phyloP scores from a whole-genome alignment of 2,329 filamentous ascomycete genomes.

The Apiospora aurea region DNA sequence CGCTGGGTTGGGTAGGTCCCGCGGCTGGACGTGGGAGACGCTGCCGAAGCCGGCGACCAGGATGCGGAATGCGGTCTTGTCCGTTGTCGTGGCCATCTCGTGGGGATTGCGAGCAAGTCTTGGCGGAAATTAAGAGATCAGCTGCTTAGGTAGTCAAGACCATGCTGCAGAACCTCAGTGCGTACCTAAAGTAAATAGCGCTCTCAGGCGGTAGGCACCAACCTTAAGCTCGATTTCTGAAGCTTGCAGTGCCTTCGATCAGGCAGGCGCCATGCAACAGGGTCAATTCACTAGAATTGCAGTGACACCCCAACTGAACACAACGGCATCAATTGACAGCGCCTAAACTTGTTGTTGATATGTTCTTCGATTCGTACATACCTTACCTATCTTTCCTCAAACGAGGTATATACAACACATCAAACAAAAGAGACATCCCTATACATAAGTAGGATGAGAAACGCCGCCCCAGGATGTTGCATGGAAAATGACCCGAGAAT shows the following conservation, averaged over 20 bases:
- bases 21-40: conserved; percentile 5
- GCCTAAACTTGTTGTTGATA: neutral
- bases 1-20: conserved; percentile 1
- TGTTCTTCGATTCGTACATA: neutral
- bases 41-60: neutral
- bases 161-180: neutral
- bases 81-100: neutral
- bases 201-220: neutral
- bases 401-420: neutral
- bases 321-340: neutral
- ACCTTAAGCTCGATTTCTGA: neutral
- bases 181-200: neutral
- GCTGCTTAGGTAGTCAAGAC: neutral
- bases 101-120: neutral
- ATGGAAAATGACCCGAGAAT: neutral
- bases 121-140: neutral
- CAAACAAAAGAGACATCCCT: neutral
- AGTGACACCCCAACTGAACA: neutral
- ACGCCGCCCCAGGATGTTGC: neutral
- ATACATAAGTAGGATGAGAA: neutral
- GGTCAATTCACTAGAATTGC: neutral
- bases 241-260: neutral
- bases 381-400: neutral
- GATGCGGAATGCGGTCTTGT: neutral
- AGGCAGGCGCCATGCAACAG: neutral